Evolutionary conservation across 2,329 filamentous ascomycete species (phyloP), one percentile per base, ranked within the genome.

Genomic region (Aschersonia sp.): DNA sequence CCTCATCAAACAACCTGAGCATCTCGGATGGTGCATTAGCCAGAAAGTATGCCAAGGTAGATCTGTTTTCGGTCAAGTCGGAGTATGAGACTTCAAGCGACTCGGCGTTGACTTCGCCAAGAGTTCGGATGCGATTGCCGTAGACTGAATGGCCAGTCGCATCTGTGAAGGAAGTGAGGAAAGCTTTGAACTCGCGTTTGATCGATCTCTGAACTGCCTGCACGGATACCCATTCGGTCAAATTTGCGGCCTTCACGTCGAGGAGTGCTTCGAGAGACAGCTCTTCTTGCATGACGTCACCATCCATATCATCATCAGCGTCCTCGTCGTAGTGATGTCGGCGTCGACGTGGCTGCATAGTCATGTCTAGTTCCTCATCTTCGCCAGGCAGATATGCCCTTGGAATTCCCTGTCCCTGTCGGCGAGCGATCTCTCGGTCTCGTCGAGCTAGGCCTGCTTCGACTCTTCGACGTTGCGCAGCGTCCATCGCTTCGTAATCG

Each of bases 21-120:
- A 97, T 86, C 64, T 96, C 90, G n/a, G 85, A 79, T 0, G 92
- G 92, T 1, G 90, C 88, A 60, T 97, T 98, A 55, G 90, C 90
- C 31, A 98, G 70, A 69, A 96, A 98, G 65, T 94, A 97, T 11
- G 89, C 92, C 14, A 98, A 71, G 47, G 92, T 92, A 30, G 92
- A 92, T 66, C 96, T 97, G 51, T 86, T 86, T 42, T 85, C 81
- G 6, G 87, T 83, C 14, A 98, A 73, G 63, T 98, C 89, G 54
- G 90, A 85, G 63, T 95, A 98, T 2, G 89, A 96, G 43, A 98
- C 88, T 63, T 98, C 92, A 4, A 98, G 77, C 40, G 90, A 88
- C 67, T 97, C 94, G 44, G 89, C 87, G 63, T 98, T 98, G 62
- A 96, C 76, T 66, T 97, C 90, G 70, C 92, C 94, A n/a, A 98